Conservation (phyloP, 1,284 basidiomycete genomes). For the Heterobasidion annosum region DNA sequence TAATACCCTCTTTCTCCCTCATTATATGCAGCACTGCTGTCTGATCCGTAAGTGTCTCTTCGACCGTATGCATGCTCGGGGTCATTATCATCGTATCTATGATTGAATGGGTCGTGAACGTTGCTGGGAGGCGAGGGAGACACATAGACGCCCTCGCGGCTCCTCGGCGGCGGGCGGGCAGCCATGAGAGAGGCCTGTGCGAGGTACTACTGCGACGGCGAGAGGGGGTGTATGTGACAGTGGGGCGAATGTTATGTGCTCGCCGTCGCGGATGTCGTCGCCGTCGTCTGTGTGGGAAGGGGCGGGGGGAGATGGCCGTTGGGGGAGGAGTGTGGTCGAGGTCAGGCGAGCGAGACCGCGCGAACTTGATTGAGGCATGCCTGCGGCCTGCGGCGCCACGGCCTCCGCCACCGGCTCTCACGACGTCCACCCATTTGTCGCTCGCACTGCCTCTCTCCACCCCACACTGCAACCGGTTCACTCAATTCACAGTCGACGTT, state of each 20-base stretch:
- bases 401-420: not conserved
- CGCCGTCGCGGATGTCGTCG: not conserved
- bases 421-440: not conserved
- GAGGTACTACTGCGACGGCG: constrained; percentile 1
- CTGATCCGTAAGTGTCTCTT: constrained; percentile 61
- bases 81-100: constrained; percentile 47
- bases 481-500: too few relatives aligned
- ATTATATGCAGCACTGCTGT: constrained; percentile 47
- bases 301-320: not conserved
- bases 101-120: constrained; percentile 46
- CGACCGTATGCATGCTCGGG: constrained; percentile 67
- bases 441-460: too few relatives aligned
- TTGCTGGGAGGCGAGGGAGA: constrained; percentile 17
- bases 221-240: not conserved
- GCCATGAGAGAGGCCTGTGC: constrained; percentile 6
- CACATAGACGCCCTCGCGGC: constrained; percentile 12
- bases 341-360: too few relatives aligned
- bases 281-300: constrained; percentile 1
- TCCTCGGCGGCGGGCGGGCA: constrained; percentile 9
- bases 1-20: constrained; percentile 52
- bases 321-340: not conserved
- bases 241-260: not conserved
- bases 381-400: not conserved
- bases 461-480: too few relatives aligned
- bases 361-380: too few relatives aligned